phyloP scores from a whole-genome alignment of 495 filamentous ascomycete species.

The Penicillium dipodomyicola region DNA sequence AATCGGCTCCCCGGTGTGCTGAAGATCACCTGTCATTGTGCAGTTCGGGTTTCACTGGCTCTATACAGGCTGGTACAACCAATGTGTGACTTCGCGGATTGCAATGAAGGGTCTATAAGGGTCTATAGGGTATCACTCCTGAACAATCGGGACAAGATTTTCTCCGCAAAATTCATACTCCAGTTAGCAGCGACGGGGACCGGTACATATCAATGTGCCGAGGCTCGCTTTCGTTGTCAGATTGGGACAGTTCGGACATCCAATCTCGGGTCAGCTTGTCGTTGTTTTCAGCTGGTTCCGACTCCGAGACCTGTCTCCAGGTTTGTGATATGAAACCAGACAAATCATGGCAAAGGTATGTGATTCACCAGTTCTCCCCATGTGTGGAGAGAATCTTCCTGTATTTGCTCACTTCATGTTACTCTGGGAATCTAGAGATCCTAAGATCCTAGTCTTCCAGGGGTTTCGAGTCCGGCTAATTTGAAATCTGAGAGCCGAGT shows the following conservation, averaged over 20 bases:
- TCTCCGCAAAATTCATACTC: constrained; percentile 3
- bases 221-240: constrained; percentile 1
- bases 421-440: background rate
- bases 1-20: constrained; percentile 33
- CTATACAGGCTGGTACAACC: constrained; percentile 5
- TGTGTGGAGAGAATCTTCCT: background rate
- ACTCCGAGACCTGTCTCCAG: constrained; percentile 10
- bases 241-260: constrained; percentile 4
- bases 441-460: background rate
- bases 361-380: background rate
- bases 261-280: constrained; percentile 4
- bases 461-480: background rate
- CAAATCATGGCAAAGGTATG: constrained; percentile 12
- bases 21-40: constrained; percentile 12
- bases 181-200: constrained; percentile 4
- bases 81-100: constrained; percentile 7
- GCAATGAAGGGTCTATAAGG: constrained; percentile 9
- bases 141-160: constrained; percentile 7
- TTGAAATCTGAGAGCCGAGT: constrained; percentile 18
- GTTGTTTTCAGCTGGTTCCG: constrained; percentile 10
- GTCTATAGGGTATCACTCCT: constrained; percentile 13
- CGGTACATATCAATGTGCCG: constrained; percentile 19
- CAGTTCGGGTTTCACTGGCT: constrained; percentile 4
- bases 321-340: constrained; percentile 5
- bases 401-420: background rate